A percentile compares a stretch with the other conserved stretches of the same genome.
Evolutionary conservation across 176 grass and related monocot genomes (phyloP).

Genomic region (Alopecurus myosuroides): DNA sequence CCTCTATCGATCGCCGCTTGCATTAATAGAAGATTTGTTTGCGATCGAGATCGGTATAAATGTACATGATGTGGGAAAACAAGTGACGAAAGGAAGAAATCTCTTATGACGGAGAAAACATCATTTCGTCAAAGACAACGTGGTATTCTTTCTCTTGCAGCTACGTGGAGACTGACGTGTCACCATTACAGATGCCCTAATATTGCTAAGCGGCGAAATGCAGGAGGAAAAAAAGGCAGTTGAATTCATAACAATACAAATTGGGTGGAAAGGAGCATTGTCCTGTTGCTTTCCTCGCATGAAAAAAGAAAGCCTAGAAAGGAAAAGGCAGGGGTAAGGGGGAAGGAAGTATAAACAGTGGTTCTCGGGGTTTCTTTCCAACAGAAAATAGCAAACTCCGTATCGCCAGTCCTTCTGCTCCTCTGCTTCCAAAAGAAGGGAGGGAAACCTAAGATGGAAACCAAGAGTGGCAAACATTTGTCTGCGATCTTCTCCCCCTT

Average conservation of each 20-base stretch:
- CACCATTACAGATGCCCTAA: neutral
- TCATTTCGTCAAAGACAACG: neutral
- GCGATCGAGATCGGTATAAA: neutral
- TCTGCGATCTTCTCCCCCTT: neutral
- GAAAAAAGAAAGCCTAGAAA: slow-evolving; percentile 11
- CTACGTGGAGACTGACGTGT: neutral
- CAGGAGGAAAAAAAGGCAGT: neutral
- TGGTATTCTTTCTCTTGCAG: neutral
- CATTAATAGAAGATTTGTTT: neutral
- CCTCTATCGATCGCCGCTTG: too few species aligned
- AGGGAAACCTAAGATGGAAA: slow-evolving; percentile 4
- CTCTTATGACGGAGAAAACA: neutral
- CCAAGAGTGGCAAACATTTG: slow-evolving; percentile 38
- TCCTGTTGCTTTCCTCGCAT: slow-evolving; percentile 23
- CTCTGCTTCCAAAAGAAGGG: neutral
- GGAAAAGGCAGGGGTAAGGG: neutral
- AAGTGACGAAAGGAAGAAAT: neutral
- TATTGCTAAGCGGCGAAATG: neutral
- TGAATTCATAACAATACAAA: neutral
- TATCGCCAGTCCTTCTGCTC: neutral
- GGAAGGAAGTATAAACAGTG: neutral
- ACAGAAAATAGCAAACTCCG: neutral
- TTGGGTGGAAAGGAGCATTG: neutral
- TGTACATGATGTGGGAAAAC: neutral
- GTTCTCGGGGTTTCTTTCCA: neutral